phyloP scores from a whole-genome alignment of 345 rosid genomes.

The Corchorus capsularis region DNA sequence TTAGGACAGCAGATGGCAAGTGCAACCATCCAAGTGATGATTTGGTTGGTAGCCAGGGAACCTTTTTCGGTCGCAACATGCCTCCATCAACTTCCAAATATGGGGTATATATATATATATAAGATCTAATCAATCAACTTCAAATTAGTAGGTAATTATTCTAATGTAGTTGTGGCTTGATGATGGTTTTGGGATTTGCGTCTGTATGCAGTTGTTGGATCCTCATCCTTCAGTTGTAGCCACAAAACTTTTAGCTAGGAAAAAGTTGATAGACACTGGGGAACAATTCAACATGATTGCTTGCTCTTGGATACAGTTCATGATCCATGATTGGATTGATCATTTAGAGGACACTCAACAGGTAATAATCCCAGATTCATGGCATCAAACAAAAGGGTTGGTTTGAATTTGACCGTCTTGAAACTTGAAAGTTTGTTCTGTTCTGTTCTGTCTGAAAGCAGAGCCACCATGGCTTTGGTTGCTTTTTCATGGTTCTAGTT shows the following conservation, averaged over 20 bases:
- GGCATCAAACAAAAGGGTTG: neutral
- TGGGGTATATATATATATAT: constrained; percentile 33
- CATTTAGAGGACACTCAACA: constrained; percentile 72
- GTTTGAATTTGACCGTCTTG: neutral
- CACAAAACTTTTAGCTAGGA: constrained; percentile 57
- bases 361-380: constrained; percentile 31
- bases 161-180: too few species aligned
- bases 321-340: constrained; percentile 92
- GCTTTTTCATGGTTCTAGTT: neutral
- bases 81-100: constrained; percentile 50
- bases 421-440: neutral
- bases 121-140: too few species aligned
- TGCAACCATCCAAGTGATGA: constrained; percentile 65
- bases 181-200: neutral
- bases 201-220: constrained; percentile 49
- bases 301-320: constrained; percentile 80
- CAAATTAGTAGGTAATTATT: too few species aligned
- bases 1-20: constrained; percentile 68
- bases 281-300: constrained; percentile 78
- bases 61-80: constrained; percentile 70
- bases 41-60: constrained; percentile 62
- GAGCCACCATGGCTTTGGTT: neutral
- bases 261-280: constrained; percentile 55
- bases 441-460: neutral
- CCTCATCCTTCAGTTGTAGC: constrained; percentile 78